phyloP scores from a whole-genome alignment of 2,329 filamentous ascomycete species.

The Shiraia bambusicola region DNA sequence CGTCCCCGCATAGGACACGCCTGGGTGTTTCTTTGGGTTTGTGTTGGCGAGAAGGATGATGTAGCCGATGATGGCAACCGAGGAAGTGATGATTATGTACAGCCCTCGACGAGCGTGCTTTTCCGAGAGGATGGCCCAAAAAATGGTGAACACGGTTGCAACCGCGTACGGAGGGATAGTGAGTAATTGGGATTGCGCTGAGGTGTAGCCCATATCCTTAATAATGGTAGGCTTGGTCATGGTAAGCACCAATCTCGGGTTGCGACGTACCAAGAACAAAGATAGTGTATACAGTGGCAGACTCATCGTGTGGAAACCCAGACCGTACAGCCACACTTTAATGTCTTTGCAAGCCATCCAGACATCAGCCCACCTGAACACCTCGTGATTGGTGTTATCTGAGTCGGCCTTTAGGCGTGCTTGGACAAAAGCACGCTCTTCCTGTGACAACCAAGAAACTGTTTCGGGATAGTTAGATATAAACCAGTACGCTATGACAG shows the following conservation, averaged over 20 bases:
- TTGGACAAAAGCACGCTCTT: constrained; percentile 59
- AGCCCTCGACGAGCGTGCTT: constrained; percentile 32
- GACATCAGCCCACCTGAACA: constrained; percentile 69
- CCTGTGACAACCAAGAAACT: constrained; percentile 57
- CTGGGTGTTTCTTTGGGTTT: constrained; percentile 33
- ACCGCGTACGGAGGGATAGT: constrained; percentile 50
- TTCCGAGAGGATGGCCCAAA: constrained; percentile 39
- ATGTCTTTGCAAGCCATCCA: constrained; percentile 56
- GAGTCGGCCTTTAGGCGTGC: constrained; percentile 66
- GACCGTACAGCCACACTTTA: constrained; percentile 60
- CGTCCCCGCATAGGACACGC: constrained; percentile 41
- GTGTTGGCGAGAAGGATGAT: constrained; percentile 42
- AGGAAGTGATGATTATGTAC: constrained; percentile 39
- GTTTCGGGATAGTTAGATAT: constrained; percentile 67
- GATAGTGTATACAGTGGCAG: constrained; percentile 49
- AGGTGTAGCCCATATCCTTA: constrained; percentile 47
- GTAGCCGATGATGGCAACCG: constrained; percentile 41
- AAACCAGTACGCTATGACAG: constrained; percentile 52
- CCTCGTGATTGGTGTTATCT: constrained; percentile 68
- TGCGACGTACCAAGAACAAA: constrained; percentile 50
- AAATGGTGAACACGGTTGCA: constrained; percentile 41
- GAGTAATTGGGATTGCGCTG: constrained; percentile 47
- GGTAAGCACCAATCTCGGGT: constrained; percentile 29
- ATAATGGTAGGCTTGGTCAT: constrained; percentile 55
- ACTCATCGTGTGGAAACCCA: constrained; percentile 72